These are phyloP conservation scores for Penicillium sp. DNA, from an alignment of 2,329 filamentous ascomycete genomes.

Conservation along the genomic window DNA sequence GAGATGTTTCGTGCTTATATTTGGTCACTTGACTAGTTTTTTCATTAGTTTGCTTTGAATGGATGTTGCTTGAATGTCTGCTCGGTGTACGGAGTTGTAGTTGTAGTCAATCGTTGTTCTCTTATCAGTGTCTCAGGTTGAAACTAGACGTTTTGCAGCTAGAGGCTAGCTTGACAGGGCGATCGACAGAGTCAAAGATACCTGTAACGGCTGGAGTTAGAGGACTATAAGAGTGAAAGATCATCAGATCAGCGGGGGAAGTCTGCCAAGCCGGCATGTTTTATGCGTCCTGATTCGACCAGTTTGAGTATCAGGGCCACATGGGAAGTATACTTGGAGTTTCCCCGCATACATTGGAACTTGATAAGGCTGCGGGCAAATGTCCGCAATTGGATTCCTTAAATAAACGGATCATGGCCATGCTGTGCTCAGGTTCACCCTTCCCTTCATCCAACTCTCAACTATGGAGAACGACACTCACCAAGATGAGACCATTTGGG, in stretches of 20 bases:
- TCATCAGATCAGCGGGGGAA: no score
- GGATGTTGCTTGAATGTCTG: not conserved
- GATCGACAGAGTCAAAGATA: not conserved
- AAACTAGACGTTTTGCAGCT: not conserved
- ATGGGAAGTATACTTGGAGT: not conserved
- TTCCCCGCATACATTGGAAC: not conserved
- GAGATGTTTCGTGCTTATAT: constrained; percentile 7
- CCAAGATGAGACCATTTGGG: constrained; percentile 14
- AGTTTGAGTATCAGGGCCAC: not conserved
- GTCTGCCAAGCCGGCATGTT: not conserved
- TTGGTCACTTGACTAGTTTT: constrained; percentile 1
- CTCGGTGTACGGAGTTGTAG: not conserved
- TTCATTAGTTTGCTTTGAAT: not conserved
- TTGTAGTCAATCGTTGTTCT: not conserved
- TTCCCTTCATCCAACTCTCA: not conserved
- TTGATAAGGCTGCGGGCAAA: constrained; percentile 8
- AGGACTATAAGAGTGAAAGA: not conserved
- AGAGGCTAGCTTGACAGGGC: not conserved
- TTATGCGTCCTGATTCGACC: not conserved
- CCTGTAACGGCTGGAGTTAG: not conserved
- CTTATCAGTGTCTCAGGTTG: not conserved
- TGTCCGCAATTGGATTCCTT: not conserved
- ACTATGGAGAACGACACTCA: constrained; percentile 10
- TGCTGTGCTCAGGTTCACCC: not conserved
- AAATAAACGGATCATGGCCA: not conserved